A percentile compares a stretch with the other conserved stretches of the same genome.
These are phyloP conservation scores for Melampsora americana DNA, from an alignment of 1,284 basidiomycete genomes.

Conservation along the genomic window DNA sequence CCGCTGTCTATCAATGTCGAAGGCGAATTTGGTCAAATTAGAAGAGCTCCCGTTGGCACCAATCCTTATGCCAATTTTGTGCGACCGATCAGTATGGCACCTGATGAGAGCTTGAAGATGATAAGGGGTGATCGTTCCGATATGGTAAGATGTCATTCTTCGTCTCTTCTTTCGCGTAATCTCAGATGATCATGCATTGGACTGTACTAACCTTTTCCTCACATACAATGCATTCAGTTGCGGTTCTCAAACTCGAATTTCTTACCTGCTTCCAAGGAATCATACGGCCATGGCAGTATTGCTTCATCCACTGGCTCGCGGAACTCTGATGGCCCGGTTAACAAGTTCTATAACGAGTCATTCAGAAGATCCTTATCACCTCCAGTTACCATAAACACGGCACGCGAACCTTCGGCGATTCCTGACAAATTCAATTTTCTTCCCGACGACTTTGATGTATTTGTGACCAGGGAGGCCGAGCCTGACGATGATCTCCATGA, in stretches of 20 bases:
- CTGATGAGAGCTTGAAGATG: slow-evolving; percentile 36
- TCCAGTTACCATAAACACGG: not conserved
- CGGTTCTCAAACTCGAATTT: not conserved
- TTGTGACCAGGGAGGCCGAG: slow-evolving; percentile 27
- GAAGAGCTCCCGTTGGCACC: not conserved
- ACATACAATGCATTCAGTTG: not conserved
- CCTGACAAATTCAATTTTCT: slow-evolving; percentile 24
- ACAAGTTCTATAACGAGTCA: not conserved
- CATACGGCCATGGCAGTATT: not conserved
- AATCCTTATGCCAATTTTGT: slow-evolving; percentile 39
- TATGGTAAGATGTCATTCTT: slow-evolving; percentile 5
- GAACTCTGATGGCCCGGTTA: not conserved
- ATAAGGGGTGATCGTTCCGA: slow-evolving; percentile 36
- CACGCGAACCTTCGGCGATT: not conserved
- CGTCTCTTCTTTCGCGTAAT: too few relatives aligned
- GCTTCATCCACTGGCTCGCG: not conserved
- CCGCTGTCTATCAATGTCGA: not conserved
- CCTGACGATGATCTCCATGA: slow-evolving; percentile 40
- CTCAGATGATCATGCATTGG: too few relatives aligned
- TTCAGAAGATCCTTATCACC: not conserved
- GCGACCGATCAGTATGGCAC: slow-evolving; percentile 37
- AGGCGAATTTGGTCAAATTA: not conserved
- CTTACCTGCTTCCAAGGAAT: not conserved
- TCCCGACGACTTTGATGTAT: slow-evolving; percentile 42
- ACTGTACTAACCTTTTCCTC: too few relatives aligned